A percentile compares a stretch with the other conserved stretches of the same genome.
These are phyloP conservation scores for Thalia dealbata DNA, from an alignment of 176 grass and related monocot species.

Conservation along the genomic window DNA sequence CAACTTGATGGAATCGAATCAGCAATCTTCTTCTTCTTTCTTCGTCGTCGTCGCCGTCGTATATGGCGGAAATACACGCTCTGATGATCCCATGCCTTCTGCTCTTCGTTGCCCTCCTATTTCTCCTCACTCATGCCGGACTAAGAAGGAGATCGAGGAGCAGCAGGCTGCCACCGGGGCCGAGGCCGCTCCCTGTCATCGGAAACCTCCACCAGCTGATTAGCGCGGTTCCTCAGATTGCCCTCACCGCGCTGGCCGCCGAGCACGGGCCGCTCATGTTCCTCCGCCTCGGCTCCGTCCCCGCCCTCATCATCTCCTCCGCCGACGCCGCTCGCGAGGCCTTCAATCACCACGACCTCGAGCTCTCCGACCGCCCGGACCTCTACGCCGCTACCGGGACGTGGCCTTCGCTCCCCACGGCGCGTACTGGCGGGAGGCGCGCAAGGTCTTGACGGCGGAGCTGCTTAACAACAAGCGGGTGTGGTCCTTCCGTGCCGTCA, in stretches of 20 bases:
- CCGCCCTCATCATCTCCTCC: conserved; percentile 48
- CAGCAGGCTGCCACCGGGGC: conserved; percentile 2
- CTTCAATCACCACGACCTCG: conserved; percentile 38
- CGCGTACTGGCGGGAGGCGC: conserved; percentile 42
- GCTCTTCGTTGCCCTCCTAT: conserved; percentile 6
- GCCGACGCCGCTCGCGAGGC: conserved; percentile 25
- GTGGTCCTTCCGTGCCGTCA: conserved; percentile 23
- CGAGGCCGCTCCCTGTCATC: conserved; percentile 47
- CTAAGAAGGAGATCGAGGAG: too few relatives aligned
- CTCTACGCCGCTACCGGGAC: conserved; percentile 9
- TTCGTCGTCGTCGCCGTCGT: too few relatives aligned
- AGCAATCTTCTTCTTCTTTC: too few relatives aligned
- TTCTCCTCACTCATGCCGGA: background rate
- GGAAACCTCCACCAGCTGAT: conserved; percentile 83
- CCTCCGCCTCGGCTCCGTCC: conserved; percentile 51
- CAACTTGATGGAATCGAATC: too few relatives aligned
- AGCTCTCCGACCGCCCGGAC: conserved; percentile 40
- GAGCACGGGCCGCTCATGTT: conserved; percentile 52
- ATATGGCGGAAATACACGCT: too few relatives aligned
- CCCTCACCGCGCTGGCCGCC: conserved; percentile 39
- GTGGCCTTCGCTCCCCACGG: conserved; percentile 33
- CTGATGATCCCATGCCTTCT: conserved; percentile 22
- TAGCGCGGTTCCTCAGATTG: conserved; percentile 29
- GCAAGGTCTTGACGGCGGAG: conserved; percentile 33
- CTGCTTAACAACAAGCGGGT: conserved; percentile 45